A percentile compares a stretch with the other conserved stretches of the same genome.
Evolutionary conservation across 2,329 filamentous ascomycete species (phyloP).

Genomic region (Trichoderma pleuroti): DNA sequence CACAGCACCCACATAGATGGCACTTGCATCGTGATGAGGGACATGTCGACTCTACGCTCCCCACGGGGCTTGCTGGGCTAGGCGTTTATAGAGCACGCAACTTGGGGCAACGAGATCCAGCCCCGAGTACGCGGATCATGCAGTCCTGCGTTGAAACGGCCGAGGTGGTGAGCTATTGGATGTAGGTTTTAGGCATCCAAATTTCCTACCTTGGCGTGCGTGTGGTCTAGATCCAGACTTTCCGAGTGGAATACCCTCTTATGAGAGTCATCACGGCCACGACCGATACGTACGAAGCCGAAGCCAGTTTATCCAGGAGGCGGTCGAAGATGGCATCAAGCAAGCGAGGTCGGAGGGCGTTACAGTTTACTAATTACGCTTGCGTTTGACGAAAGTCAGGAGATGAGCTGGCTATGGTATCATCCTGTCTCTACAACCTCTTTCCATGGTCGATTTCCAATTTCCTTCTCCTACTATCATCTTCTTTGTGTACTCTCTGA

Average conservation of each 20-base stretch:
- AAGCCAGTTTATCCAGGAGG: neutral
- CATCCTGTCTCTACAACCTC: neutral
- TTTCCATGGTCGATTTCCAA: neutral
- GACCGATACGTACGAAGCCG: neutral
- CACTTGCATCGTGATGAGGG: neutral
- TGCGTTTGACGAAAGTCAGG: neutral
- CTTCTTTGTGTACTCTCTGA: neutral
- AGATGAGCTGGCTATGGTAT: neutral
- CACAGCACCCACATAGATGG: neutral
- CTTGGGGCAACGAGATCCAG: neutral
- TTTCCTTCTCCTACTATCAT: fast-evolving
- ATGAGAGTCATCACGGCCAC: neutral
- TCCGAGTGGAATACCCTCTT: neutral
- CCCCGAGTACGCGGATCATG: neutral
- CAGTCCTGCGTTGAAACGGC: neutral
- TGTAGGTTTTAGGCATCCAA: conserved; percentile 14
- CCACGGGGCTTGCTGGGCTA: conserved; percentile 1
- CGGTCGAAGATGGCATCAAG: neutral
- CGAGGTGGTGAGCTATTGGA: neutral
- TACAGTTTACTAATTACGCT: neutral
- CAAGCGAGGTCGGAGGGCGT: neutral
- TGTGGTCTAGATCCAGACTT: neutral
- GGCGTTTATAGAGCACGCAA: neutral
- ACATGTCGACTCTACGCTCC: neutral
- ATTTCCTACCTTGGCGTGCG: neutral